phyloP scores from a whole-genome alignment of 2,329 filamentous ascomycete genomes.

The Talaromyces verruculosus region DNA sequence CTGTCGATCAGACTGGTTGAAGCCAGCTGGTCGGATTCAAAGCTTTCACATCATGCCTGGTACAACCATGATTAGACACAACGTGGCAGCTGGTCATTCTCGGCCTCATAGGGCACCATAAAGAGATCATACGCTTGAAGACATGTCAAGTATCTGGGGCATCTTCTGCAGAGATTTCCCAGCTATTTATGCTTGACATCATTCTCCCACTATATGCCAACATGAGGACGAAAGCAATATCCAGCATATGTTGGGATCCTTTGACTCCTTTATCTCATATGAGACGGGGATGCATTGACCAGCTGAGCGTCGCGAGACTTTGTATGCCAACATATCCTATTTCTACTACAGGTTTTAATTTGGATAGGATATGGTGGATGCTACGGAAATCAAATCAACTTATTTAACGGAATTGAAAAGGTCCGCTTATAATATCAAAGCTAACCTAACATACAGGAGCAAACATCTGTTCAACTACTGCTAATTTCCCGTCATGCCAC shows the following conservation, averaged over 20 bases:
- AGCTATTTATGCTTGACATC: neutral
- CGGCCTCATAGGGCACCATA: neutral
- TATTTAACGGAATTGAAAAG: too few species aligned
- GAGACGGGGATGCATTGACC: neutral
- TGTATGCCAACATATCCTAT: neutral
- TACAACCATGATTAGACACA: conserved; percentile 1
- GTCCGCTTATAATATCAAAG: too few species aligned
- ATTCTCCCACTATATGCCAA: neutral
- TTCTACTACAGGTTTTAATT: neutral
- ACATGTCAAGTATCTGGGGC: neutral
- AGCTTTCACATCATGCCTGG: neutral
- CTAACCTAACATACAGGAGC: too few species aligned
- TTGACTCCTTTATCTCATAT: neutral
- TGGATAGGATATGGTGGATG: neutral
- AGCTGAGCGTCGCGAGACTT: neutral
- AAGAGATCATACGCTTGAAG: neutral
- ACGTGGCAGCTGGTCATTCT: neutral
- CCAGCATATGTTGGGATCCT: neutral
- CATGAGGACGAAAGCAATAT: neutral
- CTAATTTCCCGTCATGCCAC: too few species aligned
- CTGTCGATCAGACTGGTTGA: conserved; percentile 13
- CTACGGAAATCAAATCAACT: neutral
- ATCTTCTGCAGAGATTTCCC: neutral
- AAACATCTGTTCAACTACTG: too few species aligned
- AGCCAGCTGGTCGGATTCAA: neutral